Evolutionary conservation across 768 basidiomycete species (phyloP).

Genomic region (Suillus subaureus): DNA sequence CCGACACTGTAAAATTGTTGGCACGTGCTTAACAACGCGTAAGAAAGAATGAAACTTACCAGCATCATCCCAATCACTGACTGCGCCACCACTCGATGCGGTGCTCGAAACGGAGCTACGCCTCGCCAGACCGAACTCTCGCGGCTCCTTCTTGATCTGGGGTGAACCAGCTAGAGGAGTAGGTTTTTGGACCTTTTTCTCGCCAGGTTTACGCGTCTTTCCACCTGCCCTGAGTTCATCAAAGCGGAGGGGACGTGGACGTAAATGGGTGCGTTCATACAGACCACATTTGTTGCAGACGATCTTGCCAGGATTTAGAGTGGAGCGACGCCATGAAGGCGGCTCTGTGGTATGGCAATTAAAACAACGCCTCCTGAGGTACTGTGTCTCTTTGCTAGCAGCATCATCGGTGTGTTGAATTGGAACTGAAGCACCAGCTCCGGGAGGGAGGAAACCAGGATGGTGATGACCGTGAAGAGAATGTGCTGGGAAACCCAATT

Average conservation of each 20-base stretch:
- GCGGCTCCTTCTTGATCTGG: conserved; percentile 66
- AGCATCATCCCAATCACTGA: conserved; percentile 83
- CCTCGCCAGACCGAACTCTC: conserved; percentile 52
- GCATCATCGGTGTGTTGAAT: conserved; percentile 92
- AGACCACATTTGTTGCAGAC: conserved; percentile 94
- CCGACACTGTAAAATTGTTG: conserved; percentile 21
- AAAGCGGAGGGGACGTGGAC: conserved; percentile 81
- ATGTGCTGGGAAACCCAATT: conserved; percentile 40
- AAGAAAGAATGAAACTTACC: conserved; percentile 44
- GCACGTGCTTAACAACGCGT: neutral
- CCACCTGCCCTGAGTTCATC: conserved; percentile 88
- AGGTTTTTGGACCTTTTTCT: conserved; percentile 34
- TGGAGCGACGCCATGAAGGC: conserved; percentile 84
- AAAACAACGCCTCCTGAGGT: conserved; percentile 84
- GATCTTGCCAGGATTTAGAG: conserved; percentile 89
- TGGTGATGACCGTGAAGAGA: conserved; percentile 36
- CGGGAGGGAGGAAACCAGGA: conserved; percentile 44
- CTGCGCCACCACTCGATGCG: conserved; percentile 51
- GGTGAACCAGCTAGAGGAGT: conserved; percentile 39
- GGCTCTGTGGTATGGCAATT: conserved; percentile 93
- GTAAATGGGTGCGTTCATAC: conserved; percentile 86
- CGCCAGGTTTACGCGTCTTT: conserved; percentile 64
- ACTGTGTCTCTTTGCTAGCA: conserved; percentile 88
- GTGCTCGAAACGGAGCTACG: conserved; percentile 65
- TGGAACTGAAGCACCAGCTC: conserved; percentile 47